Evolutionary conservation across 176 grass and related monocot species (phyloP).

Genomic region (Paspalum vaginatum): DNA sequence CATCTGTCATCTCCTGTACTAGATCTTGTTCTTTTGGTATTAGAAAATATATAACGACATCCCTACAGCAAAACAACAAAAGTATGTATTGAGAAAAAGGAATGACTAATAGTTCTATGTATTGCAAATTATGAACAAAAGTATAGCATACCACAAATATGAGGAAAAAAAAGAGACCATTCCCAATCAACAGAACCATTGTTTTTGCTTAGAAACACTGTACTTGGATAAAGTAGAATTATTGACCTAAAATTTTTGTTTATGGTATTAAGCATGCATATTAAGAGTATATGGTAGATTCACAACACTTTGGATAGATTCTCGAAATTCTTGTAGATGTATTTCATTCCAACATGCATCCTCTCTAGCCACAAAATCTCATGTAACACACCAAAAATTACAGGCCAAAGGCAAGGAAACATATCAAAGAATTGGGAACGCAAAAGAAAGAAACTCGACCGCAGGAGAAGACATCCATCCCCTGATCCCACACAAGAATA

Average conservation of each 20-base stretch:
- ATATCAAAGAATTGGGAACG: neutral
- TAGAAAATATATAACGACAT: neutral
- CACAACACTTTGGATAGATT: neutral
- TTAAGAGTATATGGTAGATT: conserved; percentile 1
- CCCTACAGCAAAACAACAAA: neutral
- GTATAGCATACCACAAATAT: conserved; percentile 7
- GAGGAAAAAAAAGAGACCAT: neutral
- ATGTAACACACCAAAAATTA: neutral
- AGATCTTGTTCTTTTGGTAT: neutral
- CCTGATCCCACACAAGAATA: neutral
- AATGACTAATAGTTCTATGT: neutral
- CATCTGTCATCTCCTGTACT: neutral
- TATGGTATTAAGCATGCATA: neutral
- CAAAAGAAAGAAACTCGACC: neutral
- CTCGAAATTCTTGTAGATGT: neutral
- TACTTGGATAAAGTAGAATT: neutral
- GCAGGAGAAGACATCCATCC: neutral
- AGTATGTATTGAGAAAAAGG: neutral
- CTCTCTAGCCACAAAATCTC: neutral
- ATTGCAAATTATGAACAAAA: conserved; percentile 7
- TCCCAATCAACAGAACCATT: neutral
- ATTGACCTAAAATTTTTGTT: neutral
- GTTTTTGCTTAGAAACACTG: neutral
- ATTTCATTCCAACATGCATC: conserved; percentile 1
- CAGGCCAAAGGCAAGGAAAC: neutral